Evolutionary conservation across 2,329 filamentous ascomycete species (phyloP).

Genomic region (Neurospora sp.): DNA sequence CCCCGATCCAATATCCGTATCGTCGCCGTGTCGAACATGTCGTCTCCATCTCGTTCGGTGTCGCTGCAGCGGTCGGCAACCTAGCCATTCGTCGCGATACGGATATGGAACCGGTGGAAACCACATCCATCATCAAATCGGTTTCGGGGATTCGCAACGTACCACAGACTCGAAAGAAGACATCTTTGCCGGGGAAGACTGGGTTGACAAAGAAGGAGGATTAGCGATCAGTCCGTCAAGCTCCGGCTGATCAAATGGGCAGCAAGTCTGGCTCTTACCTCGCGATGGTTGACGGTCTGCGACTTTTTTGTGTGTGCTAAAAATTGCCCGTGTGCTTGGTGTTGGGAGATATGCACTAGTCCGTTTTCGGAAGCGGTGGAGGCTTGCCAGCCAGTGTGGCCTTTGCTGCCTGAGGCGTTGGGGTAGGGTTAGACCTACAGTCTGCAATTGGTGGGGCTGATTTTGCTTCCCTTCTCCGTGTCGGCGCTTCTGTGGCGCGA

Average conservation of each 20-base stretch:
- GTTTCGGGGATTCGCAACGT: slow-evolving; percentile 8
- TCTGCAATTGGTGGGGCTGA: slow-evolving; percentile 8
- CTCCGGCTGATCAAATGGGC: slow-evolving; percentile 19
- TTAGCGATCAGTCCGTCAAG: slow-evolving; percentile 19
- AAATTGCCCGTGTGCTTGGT: slow-evolving; percentile 20
- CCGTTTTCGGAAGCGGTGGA: slow-evolving; percentile 11
- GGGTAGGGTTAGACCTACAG: slow-evolving; percentile 21
- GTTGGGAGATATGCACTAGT: slow-evolving; percentile 13
- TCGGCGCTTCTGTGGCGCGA: not conserved
- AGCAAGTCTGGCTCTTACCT: slow-evolving; percentile 20
- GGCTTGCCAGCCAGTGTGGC: slow-evolving; percentile 8
- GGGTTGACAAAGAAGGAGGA: slow-evolving; percentile 13
- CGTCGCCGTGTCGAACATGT: not conserved
- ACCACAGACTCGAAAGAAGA: slow-evolving; percentile 23
- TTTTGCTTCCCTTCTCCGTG: not conserved
- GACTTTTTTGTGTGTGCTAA: slow-evolving; percentile 20
- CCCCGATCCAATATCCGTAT: not conserved
- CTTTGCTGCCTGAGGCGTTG: slow-evolving; percentile 17
- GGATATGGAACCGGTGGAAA: not conserved
- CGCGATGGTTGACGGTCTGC: slow-evolving; percentile 19
- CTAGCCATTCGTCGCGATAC: not conserved
- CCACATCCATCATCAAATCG: not conserved
- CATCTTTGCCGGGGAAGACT: slow-evolving; percentile 21
- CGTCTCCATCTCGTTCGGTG: not conserved
- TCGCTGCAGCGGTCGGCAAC: not conserved